Evolutionary conservation across 495 filamentous ascomycete species (phyloP), one percentile per base, ranked within the genome.

Genomic region (Xylaria acuta): DNA sequence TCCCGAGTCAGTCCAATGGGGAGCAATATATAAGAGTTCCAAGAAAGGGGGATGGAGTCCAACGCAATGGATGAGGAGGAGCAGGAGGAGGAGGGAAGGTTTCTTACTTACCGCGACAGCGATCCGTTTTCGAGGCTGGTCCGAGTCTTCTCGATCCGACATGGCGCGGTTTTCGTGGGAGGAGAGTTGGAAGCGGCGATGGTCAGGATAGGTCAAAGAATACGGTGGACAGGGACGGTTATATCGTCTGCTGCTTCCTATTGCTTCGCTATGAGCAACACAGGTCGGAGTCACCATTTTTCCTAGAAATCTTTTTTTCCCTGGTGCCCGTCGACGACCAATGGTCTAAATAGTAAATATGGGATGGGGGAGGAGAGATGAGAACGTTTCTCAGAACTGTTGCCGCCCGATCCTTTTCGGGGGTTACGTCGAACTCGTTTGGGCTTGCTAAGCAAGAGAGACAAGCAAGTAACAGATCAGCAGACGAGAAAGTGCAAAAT

Each of bases 31-130:
- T 36, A 32, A 30, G 20, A 47, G 25, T 41, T 34, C 12, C 49
- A 62, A n/a, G 41, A 36, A 38, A 25, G 27, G 6, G 38, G 8
- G 9, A 4, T 34, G 20, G 41, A n/a, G 16, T 25, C 72, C 8
- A 6, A n/a, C 8, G 70, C 47, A 30, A 27, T 16, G 47, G 27
- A 51, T 43, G 12, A n/a, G 41, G 27, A 59, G 25, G 34, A 25
- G 69, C 38, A 27, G 43, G 43, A 25, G 16, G 36, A 36, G 18
- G 47, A 25, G 14, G 7, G 74, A 76, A 6, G 1, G 1, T 54
- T 59, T 36, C 27, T 41, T 47, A 45, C 90, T 82, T 87, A 94
- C 92, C 47, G 92, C 92, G 45, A 94, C 88, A 25, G 88, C 88
- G 74, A 92, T 93, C 66, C 92, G 79, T 76, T 87, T 87, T 53